phyloP scores from a whole-genome alignment of 2,329 filamentous ascomycete species.

The Aspergillus tamarii region DNA sequence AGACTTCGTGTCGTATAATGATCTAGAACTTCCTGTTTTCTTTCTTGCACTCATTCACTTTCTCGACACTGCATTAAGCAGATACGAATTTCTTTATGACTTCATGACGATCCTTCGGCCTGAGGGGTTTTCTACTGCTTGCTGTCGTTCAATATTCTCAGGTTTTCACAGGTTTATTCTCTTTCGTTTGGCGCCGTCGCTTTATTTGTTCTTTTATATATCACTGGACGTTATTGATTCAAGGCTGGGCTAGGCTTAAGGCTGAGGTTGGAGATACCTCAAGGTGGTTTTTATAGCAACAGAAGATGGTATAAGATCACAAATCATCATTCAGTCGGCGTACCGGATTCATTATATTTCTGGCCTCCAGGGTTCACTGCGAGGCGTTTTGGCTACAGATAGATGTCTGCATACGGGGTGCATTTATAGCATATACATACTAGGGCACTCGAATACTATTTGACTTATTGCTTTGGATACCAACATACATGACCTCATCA shows the following conservation, averaged over 20 bases:
- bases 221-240: background rate
- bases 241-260: background rate
- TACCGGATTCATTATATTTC: background rate
- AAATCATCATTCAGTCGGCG: constrained; percentile 2
- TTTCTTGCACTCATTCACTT: background rate
- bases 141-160: background rate
- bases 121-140: background rate
- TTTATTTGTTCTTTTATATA: background rate
- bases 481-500: background rate
- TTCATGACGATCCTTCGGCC: background rate
- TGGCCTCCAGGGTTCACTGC: background rate
- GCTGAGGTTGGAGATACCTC: background rate
- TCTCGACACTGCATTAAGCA: background rate
- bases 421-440: background rate
- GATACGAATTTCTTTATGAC: background rate
- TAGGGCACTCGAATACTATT: background rate
- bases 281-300: background rate
- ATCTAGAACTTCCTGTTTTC: background rate
- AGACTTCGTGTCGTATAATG: background rate
- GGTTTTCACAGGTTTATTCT: background rate
- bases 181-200: background rate
- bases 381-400: background rate
- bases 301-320: background rate
- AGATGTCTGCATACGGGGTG: background rate
- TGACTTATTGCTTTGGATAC: background rate